Percentiles rank a stretch among this genome's conserved stretches.
Evolutionary conservation across 2,329 filamentous ascomycete species (phyloP).

Genomic region (Colletotrichum liaoningense): DNA sequence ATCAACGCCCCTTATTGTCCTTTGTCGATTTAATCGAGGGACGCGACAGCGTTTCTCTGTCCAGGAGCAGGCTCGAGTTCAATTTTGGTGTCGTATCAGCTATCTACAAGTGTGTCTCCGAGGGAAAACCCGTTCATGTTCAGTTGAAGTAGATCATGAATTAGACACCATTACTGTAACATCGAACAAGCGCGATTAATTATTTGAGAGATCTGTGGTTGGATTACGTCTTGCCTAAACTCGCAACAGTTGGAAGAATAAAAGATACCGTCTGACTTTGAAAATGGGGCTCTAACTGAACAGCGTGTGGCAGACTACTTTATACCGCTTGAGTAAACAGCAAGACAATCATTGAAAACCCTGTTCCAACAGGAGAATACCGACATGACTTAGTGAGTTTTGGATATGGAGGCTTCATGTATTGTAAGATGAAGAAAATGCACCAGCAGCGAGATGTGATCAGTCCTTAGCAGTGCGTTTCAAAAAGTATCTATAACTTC

Average conservation of each 20-base stretch:
- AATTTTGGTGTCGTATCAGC: constrained; percentile 14
- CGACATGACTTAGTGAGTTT: too few relatives aligned
- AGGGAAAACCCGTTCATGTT: neutral
- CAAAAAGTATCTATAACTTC: neutral
- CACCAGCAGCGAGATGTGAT: neutral
- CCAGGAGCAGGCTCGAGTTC: constrained; percentile 7
- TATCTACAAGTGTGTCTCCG: constrained; percentile 14
- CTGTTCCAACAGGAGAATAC: too few relatives aligned
- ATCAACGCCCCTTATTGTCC: constrained; percentile 7
- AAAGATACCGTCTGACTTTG: too few relatives aligned
- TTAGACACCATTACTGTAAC: neutral
- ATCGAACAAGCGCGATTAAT: neutral
- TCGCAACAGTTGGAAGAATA: neutral
- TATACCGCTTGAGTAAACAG: too few relatives aligned
- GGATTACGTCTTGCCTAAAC: neutral
- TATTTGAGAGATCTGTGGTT: neutral
- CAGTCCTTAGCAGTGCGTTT: neutral
- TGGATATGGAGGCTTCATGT: too few relatives aligned
- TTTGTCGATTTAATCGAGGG: constrained; percentile 18
- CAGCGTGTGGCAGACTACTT: too few relatives aligned
- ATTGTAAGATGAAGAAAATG: too few relatives aligned
- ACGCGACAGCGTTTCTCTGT: neutral
- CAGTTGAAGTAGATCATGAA: neutral
- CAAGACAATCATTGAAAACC: too few relatives aligned
- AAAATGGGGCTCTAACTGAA: too few relatives aligned